phyloP scores from a whole-genome alignment of 2,329 filamentous ascomycete genomes.

The Exophiala oligosperma region DNA sequence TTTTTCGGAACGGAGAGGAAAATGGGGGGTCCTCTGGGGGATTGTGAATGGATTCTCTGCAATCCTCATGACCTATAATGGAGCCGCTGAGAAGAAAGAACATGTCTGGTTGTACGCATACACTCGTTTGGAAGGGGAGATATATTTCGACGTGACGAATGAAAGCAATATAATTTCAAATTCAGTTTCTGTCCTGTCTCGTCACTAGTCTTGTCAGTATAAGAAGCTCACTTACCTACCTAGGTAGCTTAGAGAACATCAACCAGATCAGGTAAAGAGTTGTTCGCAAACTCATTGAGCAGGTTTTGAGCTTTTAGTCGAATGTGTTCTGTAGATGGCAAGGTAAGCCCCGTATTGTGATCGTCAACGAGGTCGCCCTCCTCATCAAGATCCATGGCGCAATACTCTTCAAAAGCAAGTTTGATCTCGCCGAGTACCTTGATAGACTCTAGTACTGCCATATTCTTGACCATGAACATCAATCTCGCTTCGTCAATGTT shows the following conservation, averaged over 20 bases:
- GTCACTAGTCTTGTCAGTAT: too few species aligned
- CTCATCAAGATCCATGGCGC: background rate
- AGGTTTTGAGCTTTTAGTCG: constrained; percentile 6
- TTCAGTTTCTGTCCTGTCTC: too few species aligned
- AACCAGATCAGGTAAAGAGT: background rate
- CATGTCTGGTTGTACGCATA: too few species aligned
- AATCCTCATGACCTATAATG: too few species aligned
- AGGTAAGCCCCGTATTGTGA: background rate
- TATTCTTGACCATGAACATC: constrained; percentile 6
- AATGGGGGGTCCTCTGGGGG: too few species aligned
- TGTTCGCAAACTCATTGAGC: constrained; percentile 6
- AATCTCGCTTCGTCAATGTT: background rate
- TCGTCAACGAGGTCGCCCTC: background rate
- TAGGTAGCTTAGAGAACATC: background rate
- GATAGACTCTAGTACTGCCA: constrained; percentile 12
- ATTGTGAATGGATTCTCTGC: too few species aligned
- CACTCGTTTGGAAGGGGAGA: too few species aligned
- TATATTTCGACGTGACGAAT: too few species aligned
- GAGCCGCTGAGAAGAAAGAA: too few species aligned
- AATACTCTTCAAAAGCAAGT: constrained; percentile 10
- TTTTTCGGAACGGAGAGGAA: too few species aligned
- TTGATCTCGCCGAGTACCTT: constrained; percentile 7
- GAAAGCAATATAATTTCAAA: too few species aligned
- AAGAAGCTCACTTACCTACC: too few species aligned
- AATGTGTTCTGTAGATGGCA: constrained; percentile 1